phyloP scores from a whole-genome alignment of 1,284 basidiomycete genomes.

The Ustilago vetiveriae region DNA sequence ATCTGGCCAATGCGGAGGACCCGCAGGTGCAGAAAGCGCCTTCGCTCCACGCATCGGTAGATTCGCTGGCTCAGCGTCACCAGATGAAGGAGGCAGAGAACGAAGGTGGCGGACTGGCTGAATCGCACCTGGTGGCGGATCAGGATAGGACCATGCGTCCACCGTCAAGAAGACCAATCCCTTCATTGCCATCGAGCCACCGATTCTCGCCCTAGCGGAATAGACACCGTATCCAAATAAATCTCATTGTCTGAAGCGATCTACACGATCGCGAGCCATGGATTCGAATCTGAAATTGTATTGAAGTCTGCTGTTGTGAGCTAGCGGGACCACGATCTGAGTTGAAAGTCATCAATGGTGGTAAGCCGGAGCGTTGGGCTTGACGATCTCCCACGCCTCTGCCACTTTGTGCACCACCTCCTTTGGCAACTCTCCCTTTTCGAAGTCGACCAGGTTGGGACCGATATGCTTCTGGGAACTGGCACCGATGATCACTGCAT shows the following conservation, averaged over 20 bases:
- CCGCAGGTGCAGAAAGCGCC: neutral
- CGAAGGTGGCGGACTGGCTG: neutral
- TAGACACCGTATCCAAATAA: no score
- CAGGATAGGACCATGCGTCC: slow-evolving; percentile 40
- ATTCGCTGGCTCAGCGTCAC: slow-evolving; percentile 3
- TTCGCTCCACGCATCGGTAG: slow-evolving; percentile 25
- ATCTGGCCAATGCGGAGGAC: neutral
- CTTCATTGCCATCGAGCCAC: slow-evolving; percentile 29
- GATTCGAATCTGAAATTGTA: no score
- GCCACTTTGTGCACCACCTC: slow-evolving; percentile 50
- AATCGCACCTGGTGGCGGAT: slow-evolving; percentile 6
- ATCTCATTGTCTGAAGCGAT: neutral
- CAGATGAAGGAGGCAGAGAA: slow-evolving; percentile 17
- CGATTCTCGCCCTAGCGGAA: slow-evolving; percentile 27
- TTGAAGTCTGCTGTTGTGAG: neutral
- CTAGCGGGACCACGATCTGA: neutral
- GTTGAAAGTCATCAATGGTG: slow-evolving; percentile 19
- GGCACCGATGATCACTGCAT: slow-evolving; percentile 50
- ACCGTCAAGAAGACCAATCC: slow-evolving; percentile 36
- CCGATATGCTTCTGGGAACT: slow-evolving; percentile 50
- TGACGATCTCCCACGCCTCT: slow-evolving; percentile 50
- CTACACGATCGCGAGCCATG: no score
- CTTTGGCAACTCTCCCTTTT: slow-evolving; percentile 38
- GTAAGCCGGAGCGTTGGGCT: slow-evolving; percentile 39
- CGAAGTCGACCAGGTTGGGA: slow-evolving; percentile 49